Conservation (phyloP, 2,329 filamentous ascomycete species). For the Talaromyces atroroseus region DNA sequence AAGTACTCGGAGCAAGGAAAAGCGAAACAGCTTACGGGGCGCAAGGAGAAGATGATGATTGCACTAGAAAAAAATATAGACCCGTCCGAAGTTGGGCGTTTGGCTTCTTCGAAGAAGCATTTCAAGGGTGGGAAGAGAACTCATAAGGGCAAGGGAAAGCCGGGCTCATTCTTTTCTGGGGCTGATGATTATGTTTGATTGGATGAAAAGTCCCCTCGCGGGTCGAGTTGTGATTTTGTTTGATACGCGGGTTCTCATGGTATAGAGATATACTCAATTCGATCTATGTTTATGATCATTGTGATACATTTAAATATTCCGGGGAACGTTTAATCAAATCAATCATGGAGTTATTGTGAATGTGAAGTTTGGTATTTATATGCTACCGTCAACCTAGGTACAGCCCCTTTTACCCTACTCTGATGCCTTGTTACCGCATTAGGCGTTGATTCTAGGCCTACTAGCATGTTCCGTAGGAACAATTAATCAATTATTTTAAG, state of each 20-base stretch:
- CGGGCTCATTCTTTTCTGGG: not conserved
- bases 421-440: too few relatives aligned
- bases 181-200: slow-evolving; percentile 12
- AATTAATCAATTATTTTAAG: too few relatives aligned
- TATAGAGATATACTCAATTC: not conserved
- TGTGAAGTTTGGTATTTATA: not conserved
- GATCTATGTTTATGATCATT: not conserved
- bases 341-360: not conserved
- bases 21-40: slow-evolving; percentile 72
- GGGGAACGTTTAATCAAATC: not conserved
- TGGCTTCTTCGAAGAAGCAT: slow-evolving; percentile 80
- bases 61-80: slow-evolving; percentile 83
- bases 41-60: slow-evolving; percentile 72
- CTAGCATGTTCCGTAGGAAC: too few relatives aligned
- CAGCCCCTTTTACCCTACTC: too few relatives aligned
- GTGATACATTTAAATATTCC: not conserved
- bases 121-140: slow-evolving; percentile 38
- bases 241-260: not conserved
- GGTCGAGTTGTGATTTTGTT: not conserved
- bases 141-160: slow-evolving; percentile 28
- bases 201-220: not conserved
- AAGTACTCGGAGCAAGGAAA: slow-evolving; percentile 80
- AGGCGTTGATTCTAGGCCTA: too few relatives aligned
- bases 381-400: too few relatives aligned
- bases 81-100: slow-evolving; percentile 56